phyloP scores from a whole-genome alignment of 2,329 filamentous ascomycete genomes.

The Aspergillus caelatus region DNA sequence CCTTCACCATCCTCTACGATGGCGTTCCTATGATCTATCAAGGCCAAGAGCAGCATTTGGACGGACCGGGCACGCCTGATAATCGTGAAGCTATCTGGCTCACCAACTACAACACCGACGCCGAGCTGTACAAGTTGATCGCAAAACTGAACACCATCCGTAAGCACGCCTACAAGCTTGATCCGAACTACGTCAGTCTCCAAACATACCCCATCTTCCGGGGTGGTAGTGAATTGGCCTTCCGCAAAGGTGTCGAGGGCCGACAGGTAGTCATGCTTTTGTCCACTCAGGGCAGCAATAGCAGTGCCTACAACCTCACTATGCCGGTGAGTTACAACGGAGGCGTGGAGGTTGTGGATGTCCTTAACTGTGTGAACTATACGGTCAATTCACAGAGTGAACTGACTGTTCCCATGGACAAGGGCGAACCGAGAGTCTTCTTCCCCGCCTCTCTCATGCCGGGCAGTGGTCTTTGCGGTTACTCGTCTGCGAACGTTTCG shows the following conservation, averaged over 20 bases:
- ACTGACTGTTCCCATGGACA: conserved; percentile 25
- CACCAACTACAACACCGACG: conserved; percentile 39
- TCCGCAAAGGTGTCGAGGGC: conserved; percentile 47
- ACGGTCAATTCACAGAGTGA: conserved; percentile 23
- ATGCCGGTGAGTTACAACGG: conserved; percentile 29
- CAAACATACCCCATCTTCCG: conserved; percentile 42
- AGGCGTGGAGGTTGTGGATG: conserved; percentile 24
- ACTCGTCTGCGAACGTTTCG: neutral
- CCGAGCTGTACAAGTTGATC: conserved; percentile 39
- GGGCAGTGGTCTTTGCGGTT: conserved; percentile 31
- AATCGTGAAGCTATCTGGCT: conserved; percentile 60
- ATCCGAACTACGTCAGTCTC: conserved; percentile 40
- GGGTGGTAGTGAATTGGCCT: conserved; percentile 43
- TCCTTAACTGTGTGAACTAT: conserved; percentile 29
- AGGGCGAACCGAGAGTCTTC: conserved; percentile 32
- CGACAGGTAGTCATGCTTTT: conserved; percentile 46
- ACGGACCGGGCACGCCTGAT: conserved; percentile 50
- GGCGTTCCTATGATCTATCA: conserved; percentile 67
- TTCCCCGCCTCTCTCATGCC: conserved; percentile 27
- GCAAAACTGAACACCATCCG: conserved; percentile 43
- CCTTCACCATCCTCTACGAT: conserved; percentile 61
- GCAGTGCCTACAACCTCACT: conserved; percentile 28
- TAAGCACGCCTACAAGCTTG: conserved; percentile 39
- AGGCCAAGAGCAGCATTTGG: conserved; percentile 65
- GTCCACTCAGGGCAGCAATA: conserved; percentile 41